phyloP scores from a whole-genome alignment of 192 early-diverging fungal species.

The Entomortierella chlamydospora region DNA sequence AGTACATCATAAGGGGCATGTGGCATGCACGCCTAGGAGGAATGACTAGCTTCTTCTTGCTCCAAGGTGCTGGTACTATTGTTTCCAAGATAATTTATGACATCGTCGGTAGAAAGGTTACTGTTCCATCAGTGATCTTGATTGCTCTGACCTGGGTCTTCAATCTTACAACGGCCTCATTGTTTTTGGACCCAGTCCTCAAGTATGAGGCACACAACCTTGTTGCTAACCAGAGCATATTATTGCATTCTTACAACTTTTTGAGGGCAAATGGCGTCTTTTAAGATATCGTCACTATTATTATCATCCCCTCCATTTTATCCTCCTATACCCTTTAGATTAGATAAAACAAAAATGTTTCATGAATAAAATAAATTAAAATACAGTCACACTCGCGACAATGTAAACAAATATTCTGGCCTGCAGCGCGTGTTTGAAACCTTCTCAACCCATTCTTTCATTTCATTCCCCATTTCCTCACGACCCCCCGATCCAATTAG shows the following conservation, averaged over 20 bases:
- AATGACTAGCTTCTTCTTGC: conserved; percentile 44
- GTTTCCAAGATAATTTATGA: conserved; percentile 29
- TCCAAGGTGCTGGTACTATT: conserved; percentile 44
- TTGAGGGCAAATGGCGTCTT: conserved; percentile 43
- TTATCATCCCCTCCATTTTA: background rate
- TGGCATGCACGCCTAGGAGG: conserved; percentile 26
- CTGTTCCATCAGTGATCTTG: conserved; percentile 26
- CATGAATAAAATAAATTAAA: background rate
- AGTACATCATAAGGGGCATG: conserved; percentile 38
- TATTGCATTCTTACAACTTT: conserved; percentile 32
- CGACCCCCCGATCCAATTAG: background rate
- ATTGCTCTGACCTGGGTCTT: conserved; percentile 43
- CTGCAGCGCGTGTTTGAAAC: background rate
- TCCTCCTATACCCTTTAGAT: too few species aligned
- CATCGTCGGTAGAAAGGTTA: conserved; percentile 29
- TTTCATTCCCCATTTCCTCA: background rate
- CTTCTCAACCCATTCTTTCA: background rate
- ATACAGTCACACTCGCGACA: background rate
- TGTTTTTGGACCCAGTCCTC: conserved; percentile 48
- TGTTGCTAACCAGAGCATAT: conserved; percentile 29
- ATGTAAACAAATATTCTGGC: conserved; percentile 1
- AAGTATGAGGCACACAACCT: conserved; percentile 38
- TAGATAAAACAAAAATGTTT: too few species aligned
- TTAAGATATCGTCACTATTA: background rate
- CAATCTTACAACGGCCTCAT: conserved; percentile 24